A percentile compares a stretch with the other conserved stretches of the same genome.
Conservation (phyloP, 495 filamentous ascomycete genomes). For the Schizothecium vesticola region DNA sequence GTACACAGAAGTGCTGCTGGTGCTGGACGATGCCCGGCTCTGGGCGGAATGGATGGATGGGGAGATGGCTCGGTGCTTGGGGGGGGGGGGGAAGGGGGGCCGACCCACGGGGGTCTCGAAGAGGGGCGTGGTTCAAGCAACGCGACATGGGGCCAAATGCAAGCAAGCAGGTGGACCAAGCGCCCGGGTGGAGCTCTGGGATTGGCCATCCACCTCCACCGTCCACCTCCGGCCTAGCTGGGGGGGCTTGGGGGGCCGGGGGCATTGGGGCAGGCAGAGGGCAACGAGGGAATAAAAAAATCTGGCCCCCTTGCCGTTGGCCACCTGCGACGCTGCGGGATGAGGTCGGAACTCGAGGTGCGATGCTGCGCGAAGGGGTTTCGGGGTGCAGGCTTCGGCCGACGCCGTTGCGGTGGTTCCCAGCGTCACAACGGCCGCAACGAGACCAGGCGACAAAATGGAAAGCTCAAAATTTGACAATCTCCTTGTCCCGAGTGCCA, state of each 20-base stretch:
- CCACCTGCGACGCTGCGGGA: background rate
- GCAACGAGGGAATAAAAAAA: conserved; percentile 22
- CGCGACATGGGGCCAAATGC: conserved; percentile 8
- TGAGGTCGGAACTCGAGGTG: background rate
- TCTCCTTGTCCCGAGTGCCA: background rate
- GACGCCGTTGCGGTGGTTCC: background rate
- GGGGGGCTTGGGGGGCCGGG: background rate
- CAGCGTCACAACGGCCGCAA: background rate
- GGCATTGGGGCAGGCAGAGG: background rate
- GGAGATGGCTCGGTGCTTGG: background rate
- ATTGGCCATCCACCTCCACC: background rate
- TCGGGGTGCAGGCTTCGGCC: background rate
- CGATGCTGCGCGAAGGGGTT: background rate
- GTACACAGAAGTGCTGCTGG: background rate
- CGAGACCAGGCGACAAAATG: background rate
- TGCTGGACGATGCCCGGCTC: background rate
- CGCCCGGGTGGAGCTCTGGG: conserved; percentile 26
- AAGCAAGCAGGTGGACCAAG: conserved; percentile 34
- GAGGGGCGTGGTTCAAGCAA: conserved; percentile 25
- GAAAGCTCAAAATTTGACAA: background rate
- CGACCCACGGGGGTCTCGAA: conserved; percentile 11
- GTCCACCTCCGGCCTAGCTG: background rate
- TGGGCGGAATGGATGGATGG: background rate
- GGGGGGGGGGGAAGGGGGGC: conserved; percentile 11
- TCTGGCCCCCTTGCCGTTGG: conserved; percentile 1